Evolutionary conservation across 108 stramenopile species (phyloP).

Genomic region (Nitzschia palea): DNA sequence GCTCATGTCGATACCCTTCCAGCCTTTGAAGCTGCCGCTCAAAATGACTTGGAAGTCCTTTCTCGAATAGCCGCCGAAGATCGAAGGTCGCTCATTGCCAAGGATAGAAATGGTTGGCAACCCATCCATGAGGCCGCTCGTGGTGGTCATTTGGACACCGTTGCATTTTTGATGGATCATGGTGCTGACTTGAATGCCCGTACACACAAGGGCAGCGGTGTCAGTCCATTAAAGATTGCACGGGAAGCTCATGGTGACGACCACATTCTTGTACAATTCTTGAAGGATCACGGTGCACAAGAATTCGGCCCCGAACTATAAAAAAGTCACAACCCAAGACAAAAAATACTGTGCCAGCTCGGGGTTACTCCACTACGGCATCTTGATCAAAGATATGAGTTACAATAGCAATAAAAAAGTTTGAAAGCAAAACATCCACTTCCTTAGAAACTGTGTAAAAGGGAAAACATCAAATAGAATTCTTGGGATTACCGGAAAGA

Average conservation of each 20-base stretch:
- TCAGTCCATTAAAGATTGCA: slow-evolving; percentile 38
- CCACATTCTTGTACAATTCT: slow-evolving; percentile 4
- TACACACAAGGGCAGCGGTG: slow-evolving; percentile 41
- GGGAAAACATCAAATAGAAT: too few relatives aligned
- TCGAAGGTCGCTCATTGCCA: slow-evolving; percentile 34
- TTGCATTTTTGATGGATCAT: slow-evolving; percentile 49
- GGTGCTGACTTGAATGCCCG: slow-evolving; percentile 60
- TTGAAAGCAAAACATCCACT: too few relatives aligned
- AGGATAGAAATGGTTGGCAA: slow-evolving; percentile 84
- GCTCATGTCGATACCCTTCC: slow-evolving; percentile 49
- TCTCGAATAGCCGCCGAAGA: slow-evolving; percentile 20
- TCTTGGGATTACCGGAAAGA: too few relatives aligned
- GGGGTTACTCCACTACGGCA: too few relatives aligned
- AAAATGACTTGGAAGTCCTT: slow-evolving; percentile 43
- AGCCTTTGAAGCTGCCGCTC: slow-evolving; percentile 35
- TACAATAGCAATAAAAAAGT: too few relatives aligned
- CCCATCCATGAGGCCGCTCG: slow-evolving; percentile 61
- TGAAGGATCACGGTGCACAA: slow-evolving; percentile 27
- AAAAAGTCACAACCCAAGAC: background rate
- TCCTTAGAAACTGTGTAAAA: too few relatives aligned
- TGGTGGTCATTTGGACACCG: slow-evolving; percentile 49
- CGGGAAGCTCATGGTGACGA: slow-evolving; percentile 7
- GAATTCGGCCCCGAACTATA: slow-evolving; percentile 36
- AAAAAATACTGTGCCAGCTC: background rate
- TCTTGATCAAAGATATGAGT: too few relatives aligned